A percentile compares a stretch with the other conserved stretches of the same genome.
phyloP scores from a whole-genome alignment of 1,284 basidiomycete genomes.

The Ceratobasidium sp. region DNA sequence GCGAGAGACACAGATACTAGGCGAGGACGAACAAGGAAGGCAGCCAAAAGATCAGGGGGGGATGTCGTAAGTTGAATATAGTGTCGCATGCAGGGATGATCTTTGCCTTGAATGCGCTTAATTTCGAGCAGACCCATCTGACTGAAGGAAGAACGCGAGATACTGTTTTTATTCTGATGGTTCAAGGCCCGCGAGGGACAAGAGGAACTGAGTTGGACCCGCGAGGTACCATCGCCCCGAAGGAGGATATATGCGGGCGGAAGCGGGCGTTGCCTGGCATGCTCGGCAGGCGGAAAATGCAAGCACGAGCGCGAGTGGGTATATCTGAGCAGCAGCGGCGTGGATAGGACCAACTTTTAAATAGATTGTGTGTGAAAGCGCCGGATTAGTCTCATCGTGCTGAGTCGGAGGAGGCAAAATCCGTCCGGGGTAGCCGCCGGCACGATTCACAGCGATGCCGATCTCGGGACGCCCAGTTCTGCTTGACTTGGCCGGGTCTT shows the following conservation, averaged over 20 bases:
- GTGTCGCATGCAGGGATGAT: background rate
- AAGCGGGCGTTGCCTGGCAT: slow-evolving; percentile 5
- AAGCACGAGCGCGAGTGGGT: too few relatives aligned
- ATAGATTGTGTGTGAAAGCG: too few relatives aligned
- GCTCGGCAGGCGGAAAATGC: slow-evolving; percentile 4
- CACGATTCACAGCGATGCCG: slow-evolving; percentile 23
- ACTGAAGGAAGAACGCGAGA: background rate
- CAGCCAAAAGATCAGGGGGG: background rate
- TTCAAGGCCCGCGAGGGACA: background rate
- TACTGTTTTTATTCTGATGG: background rate
- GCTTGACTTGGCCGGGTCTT: background rate
- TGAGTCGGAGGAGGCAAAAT: slow-evolving; percentile 1
- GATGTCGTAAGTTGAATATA: background rate
- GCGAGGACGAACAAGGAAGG: slow-evolving; percentile 5
- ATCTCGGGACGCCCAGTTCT: slow-evolving; percentile 2
- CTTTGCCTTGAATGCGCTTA: background rate
- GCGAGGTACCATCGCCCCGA: slow-evolving; percentile 15
- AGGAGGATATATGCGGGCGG: slow-evolving; percentile 14
- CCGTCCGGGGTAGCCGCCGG: slow-evolving; percentile 22
- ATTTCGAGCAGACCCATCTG: background rate
- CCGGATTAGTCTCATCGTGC: background rate
- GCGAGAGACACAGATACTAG: slow-evolving; percentile 14
- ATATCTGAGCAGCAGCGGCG: slow-evolving; percentile 11
- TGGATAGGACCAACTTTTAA: too few relatives aligned
- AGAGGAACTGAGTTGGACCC: slow-evolving; percentile 15